These are phyloP conservation scores for Cladophialophora carrionii DNA, from an alignment of 2,329 filamentous ascomycete species.

Conservation along the genomic window DNA sequence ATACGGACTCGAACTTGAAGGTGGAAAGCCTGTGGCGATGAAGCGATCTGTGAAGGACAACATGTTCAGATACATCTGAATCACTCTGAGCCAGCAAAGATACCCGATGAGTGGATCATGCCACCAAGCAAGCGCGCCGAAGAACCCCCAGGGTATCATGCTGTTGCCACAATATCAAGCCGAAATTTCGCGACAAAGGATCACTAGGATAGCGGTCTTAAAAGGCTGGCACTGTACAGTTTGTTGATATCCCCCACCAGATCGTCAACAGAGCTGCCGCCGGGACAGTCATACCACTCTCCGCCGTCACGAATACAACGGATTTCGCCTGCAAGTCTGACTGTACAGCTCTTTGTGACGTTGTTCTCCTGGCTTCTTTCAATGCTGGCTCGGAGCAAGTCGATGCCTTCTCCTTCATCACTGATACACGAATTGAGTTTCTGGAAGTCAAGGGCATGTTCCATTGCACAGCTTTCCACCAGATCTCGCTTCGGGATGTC, in stretches of 20 bases:
- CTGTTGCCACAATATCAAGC: slow-evolving; percentile 13
- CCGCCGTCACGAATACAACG: slow-evolving; percentile 77
- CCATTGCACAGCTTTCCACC: slow-evolving; percentile 82
- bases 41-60: slow-evolving; percentile 74
- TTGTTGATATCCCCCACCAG: slow-evolving; percentile 77
- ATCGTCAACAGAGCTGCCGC: slow-evolving; percentile 55
- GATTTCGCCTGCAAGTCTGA: slow-evolving; percentile 74
- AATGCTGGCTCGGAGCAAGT: slow-evolving; percentile 50
- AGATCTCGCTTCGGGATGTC: slow-evolving; percentile 78
- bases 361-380: slow-evolving; percentile 62
- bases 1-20: slow-evolving; percentile 73
- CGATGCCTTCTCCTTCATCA: slow-evolving; percentile 55
- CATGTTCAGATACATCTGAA: slow-evolving; percentile 61
- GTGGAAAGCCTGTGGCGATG: slow-evolving; percentile 71
- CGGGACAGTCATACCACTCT: slow-evolving; percentile 56
- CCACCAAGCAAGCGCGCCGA: not conserved
- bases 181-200: not conserved
- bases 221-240: slow-evolving; percentile 56
- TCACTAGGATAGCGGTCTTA: slow-evolving; percentile 18
- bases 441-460: slow-evolving; percentile 84
- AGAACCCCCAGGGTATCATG: slow-evolving; percentile 30
- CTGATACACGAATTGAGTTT: slow-evolving; percentile 80
- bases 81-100: not conserved
- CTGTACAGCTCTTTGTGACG: slow-evolving; percentile 74
- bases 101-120: not conserved